phyloP scores from a whole-genome alignment of 2,329 filamentous ascomycete species.

The Lachnellula hyalina region DNA sequence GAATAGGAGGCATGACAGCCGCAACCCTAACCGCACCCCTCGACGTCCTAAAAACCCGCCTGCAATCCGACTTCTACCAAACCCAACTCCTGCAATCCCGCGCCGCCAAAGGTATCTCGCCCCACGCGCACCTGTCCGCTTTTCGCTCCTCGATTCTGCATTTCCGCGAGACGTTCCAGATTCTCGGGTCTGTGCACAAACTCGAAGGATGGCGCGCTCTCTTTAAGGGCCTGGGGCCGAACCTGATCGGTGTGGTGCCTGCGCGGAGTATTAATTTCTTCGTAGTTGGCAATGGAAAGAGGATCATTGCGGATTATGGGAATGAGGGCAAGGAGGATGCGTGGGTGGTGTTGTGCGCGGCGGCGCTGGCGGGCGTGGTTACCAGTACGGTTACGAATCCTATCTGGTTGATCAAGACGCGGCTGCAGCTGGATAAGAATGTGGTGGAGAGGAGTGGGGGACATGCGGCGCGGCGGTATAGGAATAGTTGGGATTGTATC shows the following conservation, averaged over 20 bases:
- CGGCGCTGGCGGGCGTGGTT: constrained; percentile 71
- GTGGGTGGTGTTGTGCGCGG: constrained; percentile 73
- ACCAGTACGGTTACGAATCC: constrained; percentile 92
- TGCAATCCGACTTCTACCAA: constrained; percentile 95
- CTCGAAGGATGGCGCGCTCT: constrained; percentile 80
- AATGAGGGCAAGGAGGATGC: constrained; percentile 65
- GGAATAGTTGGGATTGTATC: constrained; percentile 83
- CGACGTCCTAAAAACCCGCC: constrained; percentile 86
- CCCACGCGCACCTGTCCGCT: constrained; percentile 54
- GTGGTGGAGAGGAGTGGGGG: constrained; percentile 55
- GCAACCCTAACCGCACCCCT: constrained; percentile 90
- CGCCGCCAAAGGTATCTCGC: constrained; percentile 45
- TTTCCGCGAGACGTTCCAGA: constrained; percentile 79
- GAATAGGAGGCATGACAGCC: constrained; percentile 83
- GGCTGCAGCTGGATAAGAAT: constrained; percentile 86
- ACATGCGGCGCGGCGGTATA: constrained; percentile 61
- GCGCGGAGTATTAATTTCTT: constrained; percentile 91
- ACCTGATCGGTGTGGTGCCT: constrained; percentile 82
- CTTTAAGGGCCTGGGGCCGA: constrained; percentile 90
- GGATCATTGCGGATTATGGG: constrained; percentile 68
- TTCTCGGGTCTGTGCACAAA: constrained; percentile 73
- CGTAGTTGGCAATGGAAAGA: constrained; percentile 87
- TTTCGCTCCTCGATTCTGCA: constrained; percentile 65
- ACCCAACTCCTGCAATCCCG: constrained; percentile 67
- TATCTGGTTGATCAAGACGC: constrained; percentile 94